Evolutionary conservation across 345 rosid species (phyloP), one percentile per base, ranked within the genome.

Genomic region (Hibiscus trionum): DNA sequence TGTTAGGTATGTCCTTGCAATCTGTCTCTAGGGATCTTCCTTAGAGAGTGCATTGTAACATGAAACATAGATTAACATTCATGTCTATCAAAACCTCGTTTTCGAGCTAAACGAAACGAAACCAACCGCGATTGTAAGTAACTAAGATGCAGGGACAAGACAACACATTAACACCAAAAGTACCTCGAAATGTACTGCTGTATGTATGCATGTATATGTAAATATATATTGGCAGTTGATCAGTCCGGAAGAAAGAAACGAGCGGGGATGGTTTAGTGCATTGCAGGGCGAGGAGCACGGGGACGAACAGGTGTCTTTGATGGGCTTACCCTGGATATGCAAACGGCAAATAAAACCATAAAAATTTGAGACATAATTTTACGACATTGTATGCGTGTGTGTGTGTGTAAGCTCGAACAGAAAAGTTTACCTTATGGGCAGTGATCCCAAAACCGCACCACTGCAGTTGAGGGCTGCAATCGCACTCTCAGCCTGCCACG

Each of bases 291-390:
- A 49, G 87, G 82, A 77, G 80, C 49, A 58, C 91, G 94, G 17
- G 98, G 96, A 57, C 98, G 87, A 52, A 95, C 97, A 60, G 98
- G 99, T 44, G 99, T 95, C 90, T 95, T 95, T 4, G 99, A 95
- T 37, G 99, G 99, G 73, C 99, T 95, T 55, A 95, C 94, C 94
- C 99, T 95, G 88, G 80, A 78, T 14, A 61, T 11, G n/a, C 12
- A 19, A 63, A 15, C 1, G 5, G 35, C 6, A 21, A 21, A 55
- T 4, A 42, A 57, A 16, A 21, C 15, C 0, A 24, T 8, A 59
- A 58, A 39, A 39, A 37, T 71, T 1, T 35, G 24, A 27, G 11
- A 42, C 1, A 0, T 37, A 59, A 11, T 69, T 69, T 12, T n/a
- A 59, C 39, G 1, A 19, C 26, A 6, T 7, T 6, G 9, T 37